Evolutionary conservation across 148 eudicot genomes (phyloP).

Genomic region (Gaultheria prostrata): DNA sequence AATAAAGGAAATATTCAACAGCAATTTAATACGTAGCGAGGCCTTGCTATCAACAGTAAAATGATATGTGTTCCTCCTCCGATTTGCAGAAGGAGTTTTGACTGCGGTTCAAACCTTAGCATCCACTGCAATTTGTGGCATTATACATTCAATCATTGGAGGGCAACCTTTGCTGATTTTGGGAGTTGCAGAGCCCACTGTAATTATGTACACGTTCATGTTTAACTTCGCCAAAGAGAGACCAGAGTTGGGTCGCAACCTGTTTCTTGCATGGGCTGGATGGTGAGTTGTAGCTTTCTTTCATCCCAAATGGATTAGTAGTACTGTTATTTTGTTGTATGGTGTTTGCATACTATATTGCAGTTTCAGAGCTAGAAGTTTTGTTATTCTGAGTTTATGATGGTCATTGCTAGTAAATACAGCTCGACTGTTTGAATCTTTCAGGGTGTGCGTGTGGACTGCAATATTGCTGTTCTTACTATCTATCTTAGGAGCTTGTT

Average conservation of each 20-base stretch:
- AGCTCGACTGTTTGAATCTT: background rate
- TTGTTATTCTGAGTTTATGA: constrained; percentile 1
- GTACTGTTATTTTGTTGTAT: background rate
- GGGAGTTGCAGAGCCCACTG: constrained; percentile 99
- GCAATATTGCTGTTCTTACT: constrained; percentile 82
- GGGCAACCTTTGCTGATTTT: constrained; percentile 95
- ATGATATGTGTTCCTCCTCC: background rate
- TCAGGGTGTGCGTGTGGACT: constrained; percentile 99
- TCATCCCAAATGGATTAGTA: background rate
- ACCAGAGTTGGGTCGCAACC: constrained; percentile 74
- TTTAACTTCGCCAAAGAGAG: constrained; percentile 88
- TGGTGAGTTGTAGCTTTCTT: constrained; percentile 50
- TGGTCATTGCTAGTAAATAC: background rate
- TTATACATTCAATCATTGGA: constrained; percentile 93
- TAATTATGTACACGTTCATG: constrained; percentile 97
- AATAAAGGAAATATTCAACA: background rate
- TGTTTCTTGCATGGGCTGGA: constrained; percentile 95
- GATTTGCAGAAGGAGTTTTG: constrained; percentile 68
- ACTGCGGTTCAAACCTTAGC: constrained; percentile 99
- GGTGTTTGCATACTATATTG: background rate
- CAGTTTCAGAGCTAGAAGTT: constrained; percentile 1
- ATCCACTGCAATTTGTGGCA: constrained; percentile 90
- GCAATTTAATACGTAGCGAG: background rate
- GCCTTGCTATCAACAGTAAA: background rate
- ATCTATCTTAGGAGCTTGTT: constrained; percentile 93